Conservation (phyloP, 192 early-diverging fungal species). For the Diversispora eburnea region DNA sequence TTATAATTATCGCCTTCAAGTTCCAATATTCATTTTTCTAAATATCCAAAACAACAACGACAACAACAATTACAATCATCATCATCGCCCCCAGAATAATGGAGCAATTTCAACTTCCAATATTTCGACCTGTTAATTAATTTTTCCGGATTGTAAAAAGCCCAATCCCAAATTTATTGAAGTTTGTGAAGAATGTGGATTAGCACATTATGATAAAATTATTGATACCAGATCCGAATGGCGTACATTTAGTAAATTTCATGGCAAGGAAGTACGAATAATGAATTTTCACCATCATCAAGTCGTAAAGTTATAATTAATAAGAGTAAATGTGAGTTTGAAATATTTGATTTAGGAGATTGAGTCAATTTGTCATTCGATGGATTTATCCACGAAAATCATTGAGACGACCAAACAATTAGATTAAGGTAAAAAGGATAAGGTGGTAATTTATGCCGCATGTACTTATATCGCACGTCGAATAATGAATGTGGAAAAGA, state of each 20-base stretch:
- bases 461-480: constrained; percentile 91
- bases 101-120: no score
- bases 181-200: constrained; percentile 72
- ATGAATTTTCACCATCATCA: background rate
- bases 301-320: constrained; percentile 61
- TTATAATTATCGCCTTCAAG: no score
- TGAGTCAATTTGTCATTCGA: constrained; percentile 68
- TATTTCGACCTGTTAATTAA: background rate
- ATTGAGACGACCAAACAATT: constrained; percentile 75
- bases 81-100: no score
- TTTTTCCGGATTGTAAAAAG: constrained; percentile 75
- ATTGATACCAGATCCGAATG: constrained; percentile 49
- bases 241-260: constrained; percentile 87
- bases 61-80: no score
- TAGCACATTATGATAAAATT: constrained; percentile 52
- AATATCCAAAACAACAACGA: no score
- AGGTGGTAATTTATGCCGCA: constrained; percentile 62
- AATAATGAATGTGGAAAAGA: constrained; percentile 78
- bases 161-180: constrained; percentile 81
- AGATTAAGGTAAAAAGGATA: no score
- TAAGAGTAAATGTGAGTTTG: constrained; percentile 70
- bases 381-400: constrained; percentile 69
- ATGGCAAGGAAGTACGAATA: constrained; percentile 22
- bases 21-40: no score
- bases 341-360: constrained; percentile 47